Percentiles rank a stretch among this genome's conserved stretches.
phyloP scores from a whole-genome alignment of 2,329 filamentous ascomycete species.

The Pseudogymnoascus sp. region DNA sequence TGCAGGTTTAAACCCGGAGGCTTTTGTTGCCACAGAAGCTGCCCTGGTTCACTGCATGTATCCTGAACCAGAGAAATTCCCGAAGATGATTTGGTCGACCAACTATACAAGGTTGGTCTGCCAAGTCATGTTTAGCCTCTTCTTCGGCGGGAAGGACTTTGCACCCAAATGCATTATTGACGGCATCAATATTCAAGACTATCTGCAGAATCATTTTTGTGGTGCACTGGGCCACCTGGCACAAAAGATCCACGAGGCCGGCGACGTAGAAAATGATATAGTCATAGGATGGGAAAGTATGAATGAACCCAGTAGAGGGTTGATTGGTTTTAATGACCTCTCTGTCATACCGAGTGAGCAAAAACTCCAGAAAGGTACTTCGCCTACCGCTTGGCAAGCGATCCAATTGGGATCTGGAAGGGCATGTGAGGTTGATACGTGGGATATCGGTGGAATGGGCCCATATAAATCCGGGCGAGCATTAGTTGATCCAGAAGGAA shows the following conservation, averaged over 20 bases:
- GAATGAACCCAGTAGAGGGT: constrained; percentile 88
- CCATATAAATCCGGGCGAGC: constrained; percentile 81
- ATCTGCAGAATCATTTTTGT: constrained; percentile 80
- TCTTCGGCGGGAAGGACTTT: constrained; percentile 86
- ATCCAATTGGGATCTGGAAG: constrained; percentile 86
- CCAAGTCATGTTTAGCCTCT: constrained; percentile 88
- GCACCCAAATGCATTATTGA: constrained; percentile 94
- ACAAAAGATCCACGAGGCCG: constrained; percentile 77
- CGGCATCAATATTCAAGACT: constrained; percentile 93
- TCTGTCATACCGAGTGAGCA: constrained; percentile 77
- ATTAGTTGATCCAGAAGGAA: constrained; percentile 81
- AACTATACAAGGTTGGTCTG: constrained; percentile 86
- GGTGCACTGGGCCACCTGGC: constrained; percentile 74
- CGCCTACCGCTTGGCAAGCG: constrained; percentile 88
- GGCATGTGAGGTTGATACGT: constrained; percentile 82
- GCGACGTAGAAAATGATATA: constrained; percentile 76
- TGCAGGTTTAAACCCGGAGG: constrained; percentile 78
- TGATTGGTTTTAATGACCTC: constrained; percentile 77
- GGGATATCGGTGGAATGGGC: constrained; percentile 89
- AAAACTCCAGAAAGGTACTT: constrained; percentile 85
- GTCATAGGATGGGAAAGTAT: constrained; percentile 94
- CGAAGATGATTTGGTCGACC: constrained; percentile 99
- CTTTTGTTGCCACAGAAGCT: constrained; percentile 79
- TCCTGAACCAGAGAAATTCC: constrained; percentile 74
- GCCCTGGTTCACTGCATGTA: constrained; percentile 94